Conservation (phyloP, 225 moss, liverwort and hornwort species). For the Physcomitrellopsis africana region DNA sequence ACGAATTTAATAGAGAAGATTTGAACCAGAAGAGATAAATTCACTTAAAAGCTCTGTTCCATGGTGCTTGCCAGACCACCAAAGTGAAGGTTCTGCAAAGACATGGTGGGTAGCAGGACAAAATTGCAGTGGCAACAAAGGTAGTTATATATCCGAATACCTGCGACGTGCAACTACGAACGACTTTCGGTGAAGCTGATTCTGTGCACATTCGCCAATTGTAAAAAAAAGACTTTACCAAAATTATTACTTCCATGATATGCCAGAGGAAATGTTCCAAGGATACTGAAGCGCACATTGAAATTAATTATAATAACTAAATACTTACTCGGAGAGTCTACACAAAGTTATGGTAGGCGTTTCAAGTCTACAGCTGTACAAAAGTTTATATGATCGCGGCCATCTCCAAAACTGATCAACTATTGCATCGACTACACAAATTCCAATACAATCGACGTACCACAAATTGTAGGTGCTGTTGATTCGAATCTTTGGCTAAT, state of each 20-base stretch:
- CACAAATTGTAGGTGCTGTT: constrained; percentile 4
- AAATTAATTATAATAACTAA: constrained; percentile 19
- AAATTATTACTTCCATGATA: constrained; percentile 23
- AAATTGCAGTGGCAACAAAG: too few species aligned
- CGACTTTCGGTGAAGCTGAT: constrained; percentile 20
- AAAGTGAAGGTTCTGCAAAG: too few species aligned
- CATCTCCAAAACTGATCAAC: constrained; percentile 14
- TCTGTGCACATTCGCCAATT: constrained; percentile 2
- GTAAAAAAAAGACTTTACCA: constrained; percentile 1
- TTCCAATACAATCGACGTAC: constrained; percentile 6
- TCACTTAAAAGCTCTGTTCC: too few species aligned
- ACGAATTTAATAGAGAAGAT: too few species aligned
- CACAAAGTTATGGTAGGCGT: constrained; percentile 12
- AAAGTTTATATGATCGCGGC: constrained; percentile 18
- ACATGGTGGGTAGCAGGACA: too few species aligned
- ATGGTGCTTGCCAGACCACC: too few species aligned
- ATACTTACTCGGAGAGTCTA: constrained; percentile 25
- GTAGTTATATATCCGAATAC: too few species aligned
- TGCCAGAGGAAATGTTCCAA: constrained; percentile 32
- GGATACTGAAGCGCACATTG: constrained; percentile 35
- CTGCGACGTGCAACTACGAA: background rate
- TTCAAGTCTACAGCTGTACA: constrained; percentile 26
- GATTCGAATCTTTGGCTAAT: constrained; percentile 5
- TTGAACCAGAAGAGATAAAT: too few species aligned
- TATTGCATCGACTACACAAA: constrained; percentile 19